These are phyloP conservation scores for Leishmania guyanensis DNA, from an alignment of 208 protist species.

Conservation along the genomic window DNA sequence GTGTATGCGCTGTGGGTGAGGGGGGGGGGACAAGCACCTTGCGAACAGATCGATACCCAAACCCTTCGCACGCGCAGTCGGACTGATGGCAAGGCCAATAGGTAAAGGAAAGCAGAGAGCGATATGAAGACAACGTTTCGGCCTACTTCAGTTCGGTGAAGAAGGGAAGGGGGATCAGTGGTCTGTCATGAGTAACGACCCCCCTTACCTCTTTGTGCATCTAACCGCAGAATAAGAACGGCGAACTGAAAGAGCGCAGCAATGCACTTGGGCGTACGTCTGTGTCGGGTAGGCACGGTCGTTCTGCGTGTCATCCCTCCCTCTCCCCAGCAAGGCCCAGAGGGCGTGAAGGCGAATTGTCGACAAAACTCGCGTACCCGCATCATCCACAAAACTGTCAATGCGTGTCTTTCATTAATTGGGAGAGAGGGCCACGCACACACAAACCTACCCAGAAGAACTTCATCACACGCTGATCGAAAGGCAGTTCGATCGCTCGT, in stretches of 20 bases:
- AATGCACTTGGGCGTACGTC: neutral
- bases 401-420: neutral
- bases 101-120: neutral
- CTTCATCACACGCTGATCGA: neutral
- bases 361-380: neutral
- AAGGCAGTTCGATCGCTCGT: neutral
- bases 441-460: neutral
- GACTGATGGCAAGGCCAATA: neutral
- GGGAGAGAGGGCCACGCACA: neutral
- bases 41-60: neutral
- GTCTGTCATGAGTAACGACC: neutral
- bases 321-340: neutral
- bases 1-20: neutral
- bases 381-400: neutral
- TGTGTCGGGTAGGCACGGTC: neutral
- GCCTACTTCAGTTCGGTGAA: neutral
- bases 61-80: neutral
- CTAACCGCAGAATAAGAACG: neutral
- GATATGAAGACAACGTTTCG: neutral
- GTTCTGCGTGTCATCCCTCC: neutral
- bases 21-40: neutral
- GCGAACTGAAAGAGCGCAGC: neutral
- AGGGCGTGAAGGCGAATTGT: neutral
- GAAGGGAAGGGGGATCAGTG: neutral
- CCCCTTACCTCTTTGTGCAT: neutral